A percentile compares a stretch with the other conserved stretches of the same genome.
Evolutionary conservation across 176 grass and related monocot species (phyloP).

Genomic region (Pontederia crassipes): DNA sequence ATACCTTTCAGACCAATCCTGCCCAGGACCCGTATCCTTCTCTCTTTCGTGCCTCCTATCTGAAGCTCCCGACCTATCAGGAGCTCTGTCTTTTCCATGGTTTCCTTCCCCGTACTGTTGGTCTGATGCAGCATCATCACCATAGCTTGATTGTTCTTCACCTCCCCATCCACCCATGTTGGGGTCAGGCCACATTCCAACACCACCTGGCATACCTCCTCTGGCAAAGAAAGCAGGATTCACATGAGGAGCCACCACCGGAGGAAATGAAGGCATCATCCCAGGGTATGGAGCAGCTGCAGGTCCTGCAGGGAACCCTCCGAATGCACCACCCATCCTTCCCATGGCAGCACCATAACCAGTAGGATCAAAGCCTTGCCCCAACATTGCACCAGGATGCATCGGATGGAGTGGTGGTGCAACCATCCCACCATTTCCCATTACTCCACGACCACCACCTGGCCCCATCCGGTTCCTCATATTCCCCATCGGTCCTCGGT

Average conservation of each 20-base stretch:
- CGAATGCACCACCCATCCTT: constrained; percentile 73
- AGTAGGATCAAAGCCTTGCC: constrained; percentile 71
- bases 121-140: constrained; percentile 72
- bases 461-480: constrained; percentile 55
- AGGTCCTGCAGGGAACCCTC: constrained; percentile 60
- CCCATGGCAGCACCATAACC: constrained; percentile 60
- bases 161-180: constrained; percentile 66
- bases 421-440: constrained; percentile 61
- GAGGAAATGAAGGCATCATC: constrained; percentile 69
- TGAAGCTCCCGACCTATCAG: neutral
- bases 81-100: constrained; percentile 15
- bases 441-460: constrained; percentile 45
- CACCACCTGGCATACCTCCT: constrained; percentile 42
- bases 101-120: constrained; percentile 63
- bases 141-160: constrained; percentile 73
- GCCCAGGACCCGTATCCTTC: neutral
- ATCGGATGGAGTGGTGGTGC: constrained; percentile 54
- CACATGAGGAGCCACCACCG: constrained; percentile 74
- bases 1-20: neutral
- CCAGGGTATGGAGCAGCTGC: constrained; percentile 53
- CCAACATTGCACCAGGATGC: constrained; percentile 60
- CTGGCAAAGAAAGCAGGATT: constrained; percentile 84
- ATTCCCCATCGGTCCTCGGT: constrained; percentile 42
- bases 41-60: constrained; percentile 5
- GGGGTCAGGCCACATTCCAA: constrained; percentile 76